Conservation (phyloP, 768 basidiomycete species). For the Pholiota microspora region DNA sequence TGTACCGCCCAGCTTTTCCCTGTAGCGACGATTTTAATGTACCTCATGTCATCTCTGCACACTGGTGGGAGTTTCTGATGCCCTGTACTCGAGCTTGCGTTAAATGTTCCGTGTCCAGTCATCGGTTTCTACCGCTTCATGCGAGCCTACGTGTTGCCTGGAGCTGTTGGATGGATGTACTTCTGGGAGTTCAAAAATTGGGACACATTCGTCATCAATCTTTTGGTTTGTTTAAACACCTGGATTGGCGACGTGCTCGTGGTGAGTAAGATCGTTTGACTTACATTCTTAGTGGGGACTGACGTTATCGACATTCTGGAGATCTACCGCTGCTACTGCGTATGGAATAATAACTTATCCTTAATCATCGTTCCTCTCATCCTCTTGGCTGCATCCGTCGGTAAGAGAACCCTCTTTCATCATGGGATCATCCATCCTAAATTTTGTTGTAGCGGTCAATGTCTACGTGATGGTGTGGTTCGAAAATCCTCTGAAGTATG, state of each 20-base stretch:
- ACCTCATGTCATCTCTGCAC: constrained; percentile 22
- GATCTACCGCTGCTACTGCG: constrained; percentile 22
- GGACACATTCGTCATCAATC: constrained; percentile 20
- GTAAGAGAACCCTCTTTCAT: constrained; percentile 9
- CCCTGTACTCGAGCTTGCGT: neutral
- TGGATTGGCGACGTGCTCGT: constrained; percentile 25
- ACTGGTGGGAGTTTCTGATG: constrained; percentile 14
- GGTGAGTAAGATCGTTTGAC: constrained; percentile 12
- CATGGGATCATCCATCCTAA: neutral
- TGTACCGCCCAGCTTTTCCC: constrained; percentile 21
- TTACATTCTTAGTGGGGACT: neutral
- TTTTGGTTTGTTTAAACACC: constrained; percentile 19
- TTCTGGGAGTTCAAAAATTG: constrained; percentile 19
- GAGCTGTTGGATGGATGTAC: constrained; percentile 10
- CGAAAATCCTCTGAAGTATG: constrained; percentile 13
- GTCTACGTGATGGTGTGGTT: constrained; percentile 25
- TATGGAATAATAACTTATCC: constrained; percentile 23
- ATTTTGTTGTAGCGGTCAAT: constrained; percentile 15
- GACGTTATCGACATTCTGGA: neutral
- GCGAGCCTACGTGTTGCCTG: constrained; percentile 15
- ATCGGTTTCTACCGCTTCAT: constrained; percentile 19
- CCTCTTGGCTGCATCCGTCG: constrained; percentile 20
- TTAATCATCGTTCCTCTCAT: constrained; percentile 22
- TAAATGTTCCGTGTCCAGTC: neutral
- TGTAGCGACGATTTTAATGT: constrained; percentile 22